A percentile compares a stretch with the other conserved stretches of the same genome.
Evolutionary conservation across 331 rosid genomes (phyloP).

Genomic region (Acacia concinna): DNA sequence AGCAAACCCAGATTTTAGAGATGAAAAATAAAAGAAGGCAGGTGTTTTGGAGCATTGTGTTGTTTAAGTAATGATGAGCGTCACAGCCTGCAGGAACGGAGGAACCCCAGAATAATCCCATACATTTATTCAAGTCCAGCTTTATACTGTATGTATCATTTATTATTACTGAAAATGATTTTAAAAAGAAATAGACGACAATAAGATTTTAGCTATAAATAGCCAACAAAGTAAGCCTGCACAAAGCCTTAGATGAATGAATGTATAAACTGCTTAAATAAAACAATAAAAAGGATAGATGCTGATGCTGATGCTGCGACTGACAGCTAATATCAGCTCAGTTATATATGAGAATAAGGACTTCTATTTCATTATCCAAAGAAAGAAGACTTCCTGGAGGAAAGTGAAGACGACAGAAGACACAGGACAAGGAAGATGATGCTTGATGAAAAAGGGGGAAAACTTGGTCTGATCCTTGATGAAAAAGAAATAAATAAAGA

Average conservation of each 20-base stretch:
- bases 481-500: conserved; percentile 34
- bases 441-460: neutral
- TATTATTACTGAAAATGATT: conserved; percentile 14
- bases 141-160: conserved; percentile 22
- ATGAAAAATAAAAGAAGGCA: conserved; percentile 23
- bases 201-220: conserved; percentile 25
- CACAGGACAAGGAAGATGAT: conserved; percentile 6
- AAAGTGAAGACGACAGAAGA: conserved; percentile 23
- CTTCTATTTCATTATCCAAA: neutral
- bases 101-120: conserved; percentile 31
- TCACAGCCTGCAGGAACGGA: conserved; percentile 40
- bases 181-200: neutral
- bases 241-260: neutral
- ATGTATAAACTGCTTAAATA: neutral
- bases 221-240: conserved; percentile 34
- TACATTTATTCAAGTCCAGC: conserved; percentile 26
- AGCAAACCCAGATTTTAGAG: conserved; percentile 19
- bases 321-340: neutral
- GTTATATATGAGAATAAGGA: neutral
- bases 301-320: neutral
- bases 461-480: conserved; percentile 27
- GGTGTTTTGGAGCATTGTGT: conserved; percentile 44
- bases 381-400: neutral
- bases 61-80: conserved; percentile 52
- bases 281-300: neutral